Evolutionary conservation across 2,329 filamentous ascomycete species (phyloP), one percentile per base, ranked within the genome.

Genomic region (Colletotrichum gloeosporioides): DNA sequence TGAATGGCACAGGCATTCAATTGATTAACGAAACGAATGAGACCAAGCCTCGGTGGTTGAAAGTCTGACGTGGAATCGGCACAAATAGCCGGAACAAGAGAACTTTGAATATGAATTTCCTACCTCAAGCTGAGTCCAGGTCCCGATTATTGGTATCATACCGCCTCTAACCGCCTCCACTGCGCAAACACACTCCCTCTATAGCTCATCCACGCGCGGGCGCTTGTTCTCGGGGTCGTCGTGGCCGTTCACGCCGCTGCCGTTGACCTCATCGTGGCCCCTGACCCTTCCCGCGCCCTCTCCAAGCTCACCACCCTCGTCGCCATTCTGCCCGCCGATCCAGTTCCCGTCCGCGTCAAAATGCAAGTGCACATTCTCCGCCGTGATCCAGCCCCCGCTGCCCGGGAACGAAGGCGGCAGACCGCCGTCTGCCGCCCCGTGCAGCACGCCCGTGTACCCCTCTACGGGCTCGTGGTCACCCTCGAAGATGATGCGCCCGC

Each of bases 361-460:
- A 82, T 92, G 98, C 79, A 98, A 91, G 78, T 94, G 89, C 83
- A 98, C 93, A 80, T 98, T 99, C 73, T 98, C 96, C 10, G 95
- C 94, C 18, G 96, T 99, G 82, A 99, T 96, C 95, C 95, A 96
- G 0, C 94, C 94, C 0, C 91, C 91, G 66, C 94, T 95, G 2
- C 94, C 94, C 0, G 94, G 93, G 83, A 94, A 91, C 0, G 92
- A 90, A 3, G 92, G 92, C n/a, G 92, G 92, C 29, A 93, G 81
- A 3, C 88, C 89, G 1, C 90, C 90, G 71, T 87, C 85, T 8
- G 80, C 79, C 15, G 84, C 83, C 18, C 89, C 90, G 53, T 84
- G 85, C 68, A 91, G 83, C 8, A 92, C 90, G 13, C 91, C 91
- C 0, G 87, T 86, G 79, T 91, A 87, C 1, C 91, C 92, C 39